Evolutionary conservation across 1,284 basidiomycete species (phyloP).

Genomic region (Sporisorium scitamineum): DNA sequence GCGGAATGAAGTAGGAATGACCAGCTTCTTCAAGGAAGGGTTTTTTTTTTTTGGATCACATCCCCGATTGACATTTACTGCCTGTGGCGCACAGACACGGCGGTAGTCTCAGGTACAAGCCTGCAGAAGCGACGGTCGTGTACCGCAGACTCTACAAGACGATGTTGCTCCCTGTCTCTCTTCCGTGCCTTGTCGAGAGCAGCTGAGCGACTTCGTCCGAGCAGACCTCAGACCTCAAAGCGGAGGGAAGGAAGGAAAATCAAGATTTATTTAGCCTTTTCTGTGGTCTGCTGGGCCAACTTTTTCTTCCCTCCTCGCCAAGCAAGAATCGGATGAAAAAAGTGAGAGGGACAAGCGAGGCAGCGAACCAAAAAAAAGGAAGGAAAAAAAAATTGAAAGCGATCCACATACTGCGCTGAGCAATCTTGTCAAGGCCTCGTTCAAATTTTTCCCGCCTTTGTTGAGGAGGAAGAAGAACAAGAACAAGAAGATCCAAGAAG

Average conservation of each 20-base stretch:
- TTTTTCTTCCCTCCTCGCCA: neutral
- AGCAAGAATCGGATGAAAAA: slow-evolving; percentile 2
- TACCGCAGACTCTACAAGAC: neutral
- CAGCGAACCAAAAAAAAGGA: slow-evolving; percentile 4
- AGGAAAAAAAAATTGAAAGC: slow-evolving; percentile 15
- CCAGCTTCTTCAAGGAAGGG: no score
- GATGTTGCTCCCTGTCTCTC: no score
- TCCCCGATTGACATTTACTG: no score
- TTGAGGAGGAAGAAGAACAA: neutral
- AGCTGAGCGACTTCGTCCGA: slow-evolving; percentile 14
- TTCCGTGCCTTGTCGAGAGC: neutral
- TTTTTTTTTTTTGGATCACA: no score
- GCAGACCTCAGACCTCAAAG: slow-evolving; percentile 6
- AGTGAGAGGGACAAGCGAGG: neutral
- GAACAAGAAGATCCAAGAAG: neutral
- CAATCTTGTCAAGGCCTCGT: slow-evolving; percentile 10
- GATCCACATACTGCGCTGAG: slow-evolving; percentile 13
- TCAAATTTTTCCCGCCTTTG: neutral
- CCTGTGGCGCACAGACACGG: no score
- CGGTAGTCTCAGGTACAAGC: neutral
- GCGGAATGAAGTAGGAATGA: no score
- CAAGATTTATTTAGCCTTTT: neutral
- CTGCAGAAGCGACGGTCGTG: neutral
- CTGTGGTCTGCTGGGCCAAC: neutral
- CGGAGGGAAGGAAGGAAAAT: neutral